Percentiles rank a stretch among this genome's conserved stretches.
phyloP scores from a whole-genome alignment of 192 early-diverging fungal genomes.

The Geosiphon pyriformis region DNA sequence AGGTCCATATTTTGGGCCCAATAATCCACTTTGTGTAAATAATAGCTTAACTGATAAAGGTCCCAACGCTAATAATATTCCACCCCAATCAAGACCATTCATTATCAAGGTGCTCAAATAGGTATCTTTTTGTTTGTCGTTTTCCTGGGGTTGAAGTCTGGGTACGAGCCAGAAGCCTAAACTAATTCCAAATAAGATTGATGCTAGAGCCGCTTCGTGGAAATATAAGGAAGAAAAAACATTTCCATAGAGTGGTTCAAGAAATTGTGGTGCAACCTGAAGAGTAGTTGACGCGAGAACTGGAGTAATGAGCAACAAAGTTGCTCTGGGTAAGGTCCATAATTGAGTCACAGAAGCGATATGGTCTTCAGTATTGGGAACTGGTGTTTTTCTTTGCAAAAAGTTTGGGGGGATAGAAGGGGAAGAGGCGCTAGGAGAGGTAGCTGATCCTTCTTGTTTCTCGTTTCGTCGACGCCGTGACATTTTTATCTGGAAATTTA shows the following conservation, averaged over 20 bases:
- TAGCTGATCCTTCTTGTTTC: not conserved
- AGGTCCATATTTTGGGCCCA: slow-evolving; percentile 57
- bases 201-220: slow-evolving; percentile 31
- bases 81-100: slow-evolving; percentile 43
- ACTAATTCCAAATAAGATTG: slow-evolving; percentile 42
- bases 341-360: slow-evolving; percentile 19
- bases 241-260: slow-evolving; percentile 67
- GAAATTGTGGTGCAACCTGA: slow-evolving; percentile 47
- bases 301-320: slow-evolving; percentile 37
- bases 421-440: not conserved
- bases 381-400: slow-evolving; percentile 2
- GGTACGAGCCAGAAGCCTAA: slow-evolving; percentile 24
- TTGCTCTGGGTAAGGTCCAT: slow-evolving; percentile 34
- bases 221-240: slow-evolving; percentile 52
- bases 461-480: not conserved
- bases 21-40: slow-evolving; percentile 45
- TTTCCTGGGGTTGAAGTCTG: not conserved
- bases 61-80: slow-evolving; percentile 44
- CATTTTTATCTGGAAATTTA: too few relatives aligned
- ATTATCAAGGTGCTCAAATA: slow-evolving; percentile 39
- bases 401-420: too few relatives aligned
- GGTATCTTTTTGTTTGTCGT: slow-evolving; percentile 23
- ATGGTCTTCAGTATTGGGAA: not conserved
- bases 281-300: slow-evolving; percentile 40
- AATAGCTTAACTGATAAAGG: slow-evolving; percentile 39